Evolutionary conservation across 2,329 filamentous ascomycete species (phyloP).

Genomic region (Aureobasidium leucospermi): DNA sequence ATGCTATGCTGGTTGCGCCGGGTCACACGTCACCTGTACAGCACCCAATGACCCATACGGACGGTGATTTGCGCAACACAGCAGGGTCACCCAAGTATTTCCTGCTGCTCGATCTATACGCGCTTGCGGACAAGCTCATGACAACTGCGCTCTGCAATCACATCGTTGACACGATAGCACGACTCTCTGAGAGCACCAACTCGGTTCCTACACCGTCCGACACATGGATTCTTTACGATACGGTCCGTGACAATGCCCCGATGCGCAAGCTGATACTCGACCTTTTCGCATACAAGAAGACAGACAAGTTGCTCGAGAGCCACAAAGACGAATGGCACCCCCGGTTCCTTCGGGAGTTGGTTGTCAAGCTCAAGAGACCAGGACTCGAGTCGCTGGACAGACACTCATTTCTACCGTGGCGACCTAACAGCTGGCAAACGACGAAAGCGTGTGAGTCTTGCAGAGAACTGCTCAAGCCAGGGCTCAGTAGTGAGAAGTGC

Average conservation of each 20-base stretch:
- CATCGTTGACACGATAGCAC: slow-evolving; percentile 36
- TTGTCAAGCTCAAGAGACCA: slow-evolving; percentile 40
- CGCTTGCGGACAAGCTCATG: slow-evolving; percentile 40
- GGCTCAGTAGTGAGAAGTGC: slow-evolving; percentile 32
- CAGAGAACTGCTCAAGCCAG: slow-evolving; percentile 32
- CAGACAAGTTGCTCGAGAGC: slow-evolving; percentile 39
- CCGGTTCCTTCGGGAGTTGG: slow-evolving; percentile 39
- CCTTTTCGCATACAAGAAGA: slow-evolving; percentile 47
- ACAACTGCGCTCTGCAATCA: slow-evolving; percentile 40
- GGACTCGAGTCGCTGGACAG: slow-evolving; percentile 35
- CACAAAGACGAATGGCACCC: slow-evolving; percentile 44
- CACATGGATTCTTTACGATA: slow-evolving; percentile 42
- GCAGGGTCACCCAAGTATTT: slow-evolving; percentile 44
- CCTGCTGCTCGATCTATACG: slow-evolving; percentile 41
- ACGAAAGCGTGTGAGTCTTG: slow-evolving; percentile 33
- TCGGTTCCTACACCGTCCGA: slow-evolving; percentile 43
- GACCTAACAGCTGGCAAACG: slow-evolving; percentile 28
- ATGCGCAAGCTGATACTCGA: slow-evolving; percentile 39
- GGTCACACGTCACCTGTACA: not conserved
- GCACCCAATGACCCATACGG: slow-evolving; percentile 18
- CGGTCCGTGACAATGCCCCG: slow-evolving; percentile 32
- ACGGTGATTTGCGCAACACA: slow-evolving; percentile 36
- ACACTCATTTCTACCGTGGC: slow-evolving; percentile 35
- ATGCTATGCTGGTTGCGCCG: not conserved
- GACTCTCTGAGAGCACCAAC: slow-evolving; percentile 41